Conservation (phyloP, 331 rosid genomes). For the Phaseolus coccineus region DNA sequence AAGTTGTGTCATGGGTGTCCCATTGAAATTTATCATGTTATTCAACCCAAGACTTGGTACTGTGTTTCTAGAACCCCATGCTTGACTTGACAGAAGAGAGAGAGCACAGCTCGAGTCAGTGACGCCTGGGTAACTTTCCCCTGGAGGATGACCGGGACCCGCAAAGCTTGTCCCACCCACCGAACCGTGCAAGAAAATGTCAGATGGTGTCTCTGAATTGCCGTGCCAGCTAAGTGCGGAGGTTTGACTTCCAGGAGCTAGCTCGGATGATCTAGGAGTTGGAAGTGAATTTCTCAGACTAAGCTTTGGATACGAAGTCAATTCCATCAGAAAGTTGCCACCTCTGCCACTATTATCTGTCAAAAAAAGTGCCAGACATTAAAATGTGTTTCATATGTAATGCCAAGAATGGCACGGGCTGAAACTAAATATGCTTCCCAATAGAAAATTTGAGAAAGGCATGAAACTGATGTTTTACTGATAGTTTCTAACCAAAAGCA, state of each 20-base stretch:
- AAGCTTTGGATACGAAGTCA: conserved; percentile 66
- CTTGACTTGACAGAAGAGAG: conserved; percentile 99
- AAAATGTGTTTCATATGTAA: neutral
- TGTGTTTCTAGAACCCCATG: conserved; percentile 80
- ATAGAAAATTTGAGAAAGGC: neutral
- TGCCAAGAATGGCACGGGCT: conserved; percentile 5
- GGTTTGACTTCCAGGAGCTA: conserved; percentile 52
- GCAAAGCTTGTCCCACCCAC: conserved; percentile 61
- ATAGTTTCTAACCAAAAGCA: conserved; percentile 62
- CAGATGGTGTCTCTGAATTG: conserved; percentile 59
- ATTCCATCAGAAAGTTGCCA: conserved; percentile 84
- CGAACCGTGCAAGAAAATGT: conserved; percentile 71
- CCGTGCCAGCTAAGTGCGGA: conserved; percentile 65
- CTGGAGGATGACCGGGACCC: conserved; percentile 69
- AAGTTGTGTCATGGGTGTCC: conserved; percentile 60
- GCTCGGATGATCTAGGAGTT: conserved; percentile 59
- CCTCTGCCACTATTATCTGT: conserved; percentile 65
- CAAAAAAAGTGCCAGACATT: conserved; percentile 37
- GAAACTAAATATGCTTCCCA: conserved; percentile 28
- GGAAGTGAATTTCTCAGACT: conserved; percentile 61
- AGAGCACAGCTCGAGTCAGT: conserved; percentile 96
- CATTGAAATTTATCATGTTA: conserved; percentile 59
- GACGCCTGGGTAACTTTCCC: conserved; percentile 70
- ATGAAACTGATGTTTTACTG: conserved; percentile 32
- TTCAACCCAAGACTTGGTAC: conserved; percentile 64